Conservation (phyloP, 2,329 filamentous ascomycete genomes). For the Fusarium circinatum region DNA sequence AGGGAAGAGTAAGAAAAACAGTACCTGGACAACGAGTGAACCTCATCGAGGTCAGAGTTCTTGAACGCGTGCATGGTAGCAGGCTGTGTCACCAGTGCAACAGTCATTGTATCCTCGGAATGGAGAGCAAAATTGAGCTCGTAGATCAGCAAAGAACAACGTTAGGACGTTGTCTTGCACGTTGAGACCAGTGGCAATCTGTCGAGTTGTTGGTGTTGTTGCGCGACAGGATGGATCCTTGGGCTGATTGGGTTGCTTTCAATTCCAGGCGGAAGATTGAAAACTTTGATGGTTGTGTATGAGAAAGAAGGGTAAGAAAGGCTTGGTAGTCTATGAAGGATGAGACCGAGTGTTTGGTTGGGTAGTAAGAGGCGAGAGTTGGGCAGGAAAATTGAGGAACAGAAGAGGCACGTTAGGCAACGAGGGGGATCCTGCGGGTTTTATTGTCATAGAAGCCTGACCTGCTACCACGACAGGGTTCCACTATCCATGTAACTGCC, state of each 20-base stretch:
- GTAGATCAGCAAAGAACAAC: slow-evolving; percentile 45
- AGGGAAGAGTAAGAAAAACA: slow-evolving; percentile 61
- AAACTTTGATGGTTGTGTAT: slow-evolving; percentile 31
- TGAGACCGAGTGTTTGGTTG: slow-evolving; percentile 46
- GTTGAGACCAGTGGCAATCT: slow-evolving; percentile 44
- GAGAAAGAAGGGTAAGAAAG: slow-evolving; percentile 36
- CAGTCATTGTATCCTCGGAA: slow-evolving; percentile 59
- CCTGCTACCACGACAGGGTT: slow-evolving; percentile 37
- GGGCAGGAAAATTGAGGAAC: slow-evolving; percentile 46
- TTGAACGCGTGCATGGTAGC: slow-evolving; percentile 65
- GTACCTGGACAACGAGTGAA: slow-evolving; percentile 71
- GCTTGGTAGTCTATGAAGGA: slow-evolving; percentile 40
- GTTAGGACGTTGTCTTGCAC: slow-evolving; percentile 42
- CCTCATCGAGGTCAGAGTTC: slow-evolving; percentile 66
- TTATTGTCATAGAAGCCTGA: slow-evolving; percentile 55
- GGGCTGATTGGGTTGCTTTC: slow-evolving; percentile 38
- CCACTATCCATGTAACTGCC: slow-evolving; percentile 43
- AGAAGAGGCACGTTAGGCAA: slow-evolving; percentile 51
- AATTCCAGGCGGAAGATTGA: slow-evolving; percentile 35
- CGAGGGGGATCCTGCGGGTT: slow-evolving; percentile 62
- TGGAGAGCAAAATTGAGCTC: slow-evolving; percentile 45
- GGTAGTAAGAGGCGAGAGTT: slow-evolving; percentile 53
- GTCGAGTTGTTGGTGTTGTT: slow-evolving; percentile 42
- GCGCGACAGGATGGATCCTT: slow-evolving; percentile 45
- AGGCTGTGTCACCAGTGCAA: slow-evolving; percentile 59